Evolutionary conservation across 495 filamentous ascomycete genomes (phyloP).

Genomic region (Xeromyces bisporus): DNA sequence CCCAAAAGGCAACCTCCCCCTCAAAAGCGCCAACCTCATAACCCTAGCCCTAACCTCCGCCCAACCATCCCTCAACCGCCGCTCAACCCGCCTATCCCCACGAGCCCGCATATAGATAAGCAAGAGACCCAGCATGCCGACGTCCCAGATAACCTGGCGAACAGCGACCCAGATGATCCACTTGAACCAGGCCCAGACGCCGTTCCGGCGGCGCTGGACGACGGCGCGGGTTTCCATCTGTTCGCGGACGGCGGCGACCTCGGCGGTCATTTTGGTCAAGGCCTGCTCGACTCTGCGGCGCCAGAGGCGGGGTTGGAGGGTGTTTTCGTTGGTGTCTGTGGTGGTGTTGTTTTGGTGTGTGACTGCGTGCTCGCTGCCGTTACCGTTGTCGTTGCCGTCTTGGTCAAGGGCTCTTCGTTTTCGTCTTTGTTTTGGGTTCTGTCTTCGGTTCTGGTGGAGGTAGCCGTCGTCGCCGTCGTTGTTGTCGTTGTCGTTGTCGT

Average conservation of each 20-base stretch:
- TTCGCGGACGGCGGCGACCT: slow-evolving; percentile 85
- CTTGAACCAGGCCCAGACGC: slow-evolving; percentile 49
- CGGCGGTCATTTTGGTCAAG: slow-evolving; percentile 76
- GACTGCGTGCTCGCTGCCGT: slow-evolving; percentile 4
- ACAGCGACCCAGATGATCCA: slow-evolving; percentile 54
- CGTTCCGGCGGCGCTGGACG: slow-evolving; percentile 28
- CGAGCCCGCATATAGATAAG: slow-evolving; percentile 64
- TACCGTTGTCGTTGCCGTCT: slow-evolving; percentile 3
- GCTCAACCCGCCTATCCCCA: slow-evolving; percentile 61
- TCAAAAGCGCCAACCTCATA: slow-evolving; percentile 27
- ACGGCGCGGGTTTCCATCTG: slow-evolving; percentile 51
- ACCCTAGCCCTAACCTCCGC: slow-evolving; percentile 42
- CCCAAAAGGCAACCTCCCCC: no score
- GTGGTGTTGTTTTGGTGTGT: slow-evolving; percentile 17
- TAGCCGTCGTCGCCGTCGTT: slow-evolving; percentile 6
- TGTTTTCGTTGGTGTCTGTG: slow-evolving; percentile 9
- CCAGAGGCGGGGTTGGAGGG: slow-evolving; percentile 52
- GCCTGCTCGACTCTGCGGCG: slow-evolving; percentile 70
- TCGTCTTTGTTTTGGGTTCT: not conserved
- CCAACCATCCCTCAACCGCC: slow-evolving; percentile 50
- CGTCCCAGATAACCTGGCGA: slow-evolving; percentile 59
- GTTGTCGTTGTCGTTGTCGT: no score
- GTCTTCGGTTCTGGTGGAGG: slow-evolving; percentile 4
- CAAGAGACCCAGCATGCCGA: slow-evolving; percentile 48
- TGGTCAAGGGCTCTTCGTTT: not conserved